These are phyloP conservation scores for Trametes punicea DNA, from an alignment of 768 basidiomycete species.

Conservation along the genomic window DNA sequence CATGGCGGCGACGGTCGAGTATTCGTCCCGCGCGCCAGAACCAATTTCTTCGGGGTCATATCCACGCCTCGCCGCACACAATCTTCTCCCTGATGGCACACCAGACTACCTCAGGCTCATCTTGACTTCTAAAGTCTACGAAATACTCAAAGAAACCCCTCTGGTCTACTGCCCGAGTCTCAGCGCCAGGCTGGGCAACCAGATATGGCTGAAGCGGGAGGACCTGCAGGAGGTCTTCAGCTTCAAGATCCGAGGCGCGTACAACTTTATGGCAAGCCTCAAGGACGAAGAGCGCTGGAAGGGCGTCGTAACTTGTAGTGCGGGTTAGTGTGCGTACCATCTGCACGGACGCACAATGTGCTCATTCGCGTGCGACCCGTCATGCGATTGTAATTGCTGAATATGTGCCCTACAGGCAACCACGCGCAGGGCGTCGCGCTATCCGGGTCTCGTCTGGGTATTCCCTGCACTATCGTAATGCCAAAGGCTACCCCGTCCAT, in stretches of 20 bases:
- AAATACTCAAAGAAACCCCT: constrained; percentile 85
- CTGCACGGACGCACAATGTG: neutral
- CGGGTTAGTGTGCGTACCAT: constrained; percentile 75
- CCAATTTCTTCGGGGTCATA: constrained; percentile 46
- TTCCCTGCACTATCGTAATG: constrained; percentile 99
- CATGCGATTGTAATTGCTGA: neutral
- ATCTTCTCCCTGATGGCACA: constrained; percentile 58
- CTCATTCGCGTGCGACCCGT: constrained; percentile 11
- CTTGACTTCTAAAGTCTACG: constrained; percentile 87
- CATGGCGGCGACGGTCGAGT: constrained; percentile 55
- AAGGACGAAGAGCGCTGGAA: constrained; percentile 91
- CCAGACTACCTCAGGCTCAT: constrained; percentile 90
- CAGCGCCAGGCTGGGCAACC: constrained; percentile 82
- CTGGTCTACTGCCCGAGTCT: constrained; percentile 84
- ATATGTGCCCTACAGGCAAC: constrained; percentile 64
- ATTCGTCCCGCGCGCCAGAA: constrained; percentile 64
- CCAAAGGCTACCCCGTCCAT: constrained; percentile 91
- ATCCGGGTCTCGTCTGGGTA: constrained; percentile 80
- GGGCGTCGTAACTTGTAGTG: constrained; percentile 96
- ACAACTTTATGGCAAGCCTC: constrained; percentile 95
- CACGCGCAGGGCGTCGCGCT: constrained; percentile 98
- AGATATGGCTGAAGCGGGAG: constrained; percentile 96
- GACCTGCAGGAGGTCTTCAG: constrained; percentile 97
- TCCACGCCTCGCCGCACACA: constrained; percentile 64
- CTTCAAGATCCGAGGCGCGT: constrained; percentile 98